Evolutionary conservation across 139 green algal species (phyloP), one percentile per base, ranked within the genome.

Genomic region (Pycnococcus provasolii): DNA sequence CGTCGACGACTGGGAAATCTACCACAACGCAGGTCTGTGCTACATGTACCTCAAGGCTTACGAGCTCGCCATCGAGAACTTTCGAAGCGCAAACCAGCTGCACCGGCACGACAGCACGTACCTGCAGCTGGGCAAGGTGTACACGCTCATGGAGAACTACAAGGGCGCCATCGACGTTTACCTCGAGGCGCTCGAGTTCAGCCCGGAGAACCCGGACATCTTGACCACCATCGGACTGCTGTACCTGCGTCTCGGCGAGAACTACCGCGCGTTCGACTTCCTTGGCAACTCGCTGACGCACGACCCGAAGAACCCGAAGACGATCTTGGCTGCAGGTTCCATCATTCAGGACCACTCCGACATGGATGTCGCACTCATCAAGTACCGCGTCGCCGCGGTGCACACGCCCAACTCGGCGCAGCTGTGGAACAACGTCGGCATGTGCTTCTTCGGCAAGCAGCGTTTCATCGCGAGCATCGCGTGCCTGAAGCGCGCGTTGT

Each of bases 351-450:
- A 92, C 64, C 78, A 91, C 64, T 53, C 62, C 5, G 87, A 91
- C 76, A 84, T 87, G 74, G 87, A 93, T 52, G 79, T 82, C 1
- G 87, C 87, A 26, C 74, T 93, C 39, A 65, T 89, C 60, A 89
- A 93, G 79, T 93, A 93, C 75, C 71, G 86, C 6, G 75, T 89
- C 4, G 84, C 83, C 6, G 84, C 86, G 2, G 80, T 84, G 59
- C 74, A 77, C 44, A 85, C 77, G n/a, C 82, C 84, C 45, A 87
- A 87, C 81, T 83, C 71, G 59, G 44, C 66, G 53, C 83, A 88
- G 75, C 78, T 92, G 40, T 92, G 86, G 86, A 92, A 89, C 80
- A 92, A 92, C 75, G 85, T 90, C n/a, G 86, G 86, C 50, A 88
- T 90, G 84, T 90, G 84, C 77, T 92, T 92, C 68, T 90, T 89